phyloP scores from a whole-genome alignment of 257 asterid species.

The Solanum etuberosum region DNA sequence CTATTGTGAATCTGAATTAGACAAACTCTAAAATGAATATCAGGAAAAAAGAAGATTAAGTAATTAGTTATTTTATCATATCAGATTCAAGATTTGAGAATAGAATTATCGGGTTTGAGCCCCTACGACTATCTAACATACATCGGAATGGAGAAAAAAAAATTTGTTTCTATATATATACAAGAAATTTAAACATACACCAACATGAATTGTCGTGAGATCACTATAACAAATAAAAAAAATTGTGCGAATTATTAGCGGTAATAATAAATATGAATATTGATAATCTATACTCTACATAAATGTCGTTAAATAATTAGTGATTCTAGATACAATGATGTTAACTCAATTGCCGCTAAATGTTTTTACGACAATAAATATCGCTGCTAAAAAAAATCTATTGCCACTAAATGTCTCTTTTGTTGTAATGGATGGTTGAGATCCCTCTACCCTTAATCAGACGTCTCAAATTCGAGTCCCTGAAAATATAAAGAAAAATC shows the following conservation, averaged over 20 bases:
- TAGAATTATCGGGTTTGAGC: not conserved
- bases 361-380: not conserved
- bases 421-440: not conserved
- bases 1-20: not conserved
- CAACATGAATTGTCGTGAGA: not conserved
- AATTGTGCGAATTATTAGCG: not conserved
- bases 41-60: not conserved
- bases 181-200: not conserved
- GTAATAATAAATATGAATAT: not conserved
- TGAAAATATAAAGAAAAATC: too few relatives aligned
- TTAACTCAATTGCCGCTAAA: not conserved
- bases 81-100: not conserved
- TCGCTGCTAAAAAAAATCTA: too few relatives aligned
- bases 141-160: not conserved
- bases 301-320: not conserved
- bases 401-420: not conserved
- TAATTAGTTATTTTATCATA: not conserved
- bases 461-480: accelerated
- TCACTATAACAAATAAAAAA: too few relatives aligned
- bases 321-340: not conserved
- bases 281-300: not conserved
- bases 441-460: not conserved
- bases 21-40: not conserved
- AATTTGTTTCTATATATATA: not conserved
- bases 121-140: not conserved